Conservation (phyloP, 352 stramenopile species). For the Globisporangium perplexum region DNA sequence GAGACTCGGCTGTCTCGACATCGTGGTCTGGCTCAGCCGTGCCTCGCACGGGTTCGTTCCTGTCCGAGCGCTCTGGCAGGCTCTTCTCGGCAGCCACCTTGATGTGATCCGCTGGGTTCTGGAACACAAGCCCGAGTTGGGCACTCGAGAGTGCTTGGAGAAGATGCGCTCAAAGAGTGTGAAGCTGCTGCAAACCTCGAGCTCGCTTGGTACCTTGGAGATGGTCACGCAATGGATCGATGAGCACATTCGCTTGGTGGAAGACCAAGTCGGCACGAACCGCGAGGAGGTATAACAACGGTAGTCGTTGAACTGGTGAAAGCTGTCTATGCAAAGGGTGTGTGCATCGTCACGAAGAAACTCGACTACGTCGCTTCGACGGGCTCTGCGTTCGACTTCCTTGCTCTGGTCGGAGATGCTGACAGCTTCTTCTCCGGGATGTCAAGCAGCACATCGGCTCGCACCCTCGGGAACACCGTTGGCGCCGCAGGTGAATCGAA, state of each 20-base stretch:
- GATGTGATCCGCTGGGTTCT: slow-evolving; percentile 3
- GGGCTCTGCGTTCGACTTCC: slow-evolving; percentile 1
- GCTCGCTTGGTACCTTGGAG: not conserved
- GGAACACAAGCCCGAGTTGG: not conserved
- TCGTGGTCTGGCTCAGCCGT: slow-evolving; percentile 3
- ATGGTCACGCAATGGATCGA: not conserved
- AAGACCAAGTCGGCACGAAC: not conserved
- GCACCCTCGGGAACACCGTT: slow-evolving; percentile 12
- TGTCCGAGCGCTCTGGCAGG: slow-evolving; percentile 5
- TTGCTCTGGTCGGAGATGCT: not conserved
- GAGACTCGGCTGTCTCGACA: slow-evolving; percentile 4
- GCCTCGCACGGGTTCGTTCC: not conserved
- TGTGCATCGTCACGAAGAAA: too few species aligned
- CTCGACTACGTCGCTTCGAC: not conserved
- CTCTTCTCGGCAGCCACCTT: slow-evolving; percentile 1
- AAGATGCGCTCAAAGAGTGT: not conserved
- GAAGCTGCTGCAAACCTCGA: not conserved
- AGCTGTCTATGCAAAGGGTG: not conserved
- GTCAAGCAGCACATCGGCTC: slow-evolving; percentile 1
- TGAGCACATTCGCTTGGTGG: not conserved
- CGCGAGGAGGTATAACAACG: not conserved
- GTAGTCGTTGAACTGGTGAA: not conserved
- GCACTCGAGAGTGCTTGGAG: not conserved
- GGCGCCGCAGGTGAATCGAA: slow-evolving; percentile 5
- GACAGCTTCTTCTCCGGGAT: slow-evolving; percentile 5